Evolutionary conservation across 345 rosid genomes (phyloP).

Genomic region (Sisymbrium altissimum): DNA sequence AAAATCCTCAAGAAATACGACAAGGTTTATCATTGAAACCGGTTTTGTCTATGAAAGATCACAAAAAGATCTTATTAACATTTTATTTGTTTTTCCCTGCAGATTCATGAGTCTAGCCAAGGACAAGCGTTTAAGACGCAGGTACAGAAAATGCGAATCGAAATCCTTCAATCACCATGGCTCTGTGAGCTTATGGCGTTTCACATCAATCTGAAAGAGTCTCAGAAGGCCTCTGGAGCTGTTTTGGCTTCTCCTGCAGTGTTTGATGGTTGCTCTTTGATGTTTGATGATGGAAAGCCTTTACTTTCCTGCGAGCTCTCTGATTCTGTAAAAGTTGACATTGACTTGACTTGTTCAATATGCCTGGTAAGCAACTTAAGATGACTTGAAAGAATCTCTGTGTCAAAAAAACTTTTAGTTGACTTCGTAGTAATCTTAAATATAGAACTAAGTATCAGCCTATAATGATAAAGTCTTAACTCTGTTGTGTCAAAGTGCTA

Average conservation of each 20-base stretch:
- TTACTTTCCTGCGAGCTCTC: slow-evolving; percentile 73
- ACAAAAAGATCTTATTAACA: no score
- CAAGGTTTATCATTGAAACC: slow-evolving; percentile 45
- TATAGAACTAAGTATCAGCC: slow-evolving; percentile 23
- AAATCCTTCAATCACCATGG: slow-evolving; percentile 96
- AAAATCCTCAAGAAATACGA: slow-evolving; percentile 96
- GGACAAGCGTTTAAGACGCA: slow-evolving; percentile 90
- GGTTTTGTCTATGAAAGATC: background rate
- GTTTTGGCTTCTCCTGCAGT: slow-evolving; percentile 36
- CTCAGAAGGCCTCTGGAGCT: slow-evolving; percentile 37
- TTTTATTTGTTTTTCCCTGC: slow-evolving; percentile 14
- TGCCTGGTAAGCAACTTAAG: slow-evolving; percentile 68
- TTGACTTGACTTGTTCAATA: slow-evolving; percentile 86
- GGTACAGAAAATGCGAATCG: slow-evolving; percentile 77
- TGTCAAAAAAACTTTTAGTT: slow-evolving; percentile 15
- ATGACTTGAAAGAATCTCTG: slow-evolving; percentile 17
- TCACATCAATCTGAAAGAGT: slow-evolving; percentile 74
- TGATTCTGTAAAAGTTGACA: slow-evolving; percentile 75
- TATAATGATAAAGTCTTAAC: slow-evolving; percentile 15
- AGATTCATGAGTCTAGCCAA: slow-evolving; percentile 90
- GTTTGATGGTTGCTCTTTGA: slow-evolving; percentile 63
- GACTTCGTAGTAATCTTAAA: slow-evolving; percentile 21
- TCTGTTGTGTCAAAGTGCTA: slow-evolving; percentile 21
- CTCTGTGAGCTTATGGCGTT: slow-evolving; percentile 90
- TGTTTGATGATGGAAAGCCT: slow-evolving; percentile 62